These are phyloP conservation scores for Colletotrichum ledebouriae DNA, from an alignment of 2,329 filamentous ascomycete genomes.

Conservation along the genomic window DNA sequence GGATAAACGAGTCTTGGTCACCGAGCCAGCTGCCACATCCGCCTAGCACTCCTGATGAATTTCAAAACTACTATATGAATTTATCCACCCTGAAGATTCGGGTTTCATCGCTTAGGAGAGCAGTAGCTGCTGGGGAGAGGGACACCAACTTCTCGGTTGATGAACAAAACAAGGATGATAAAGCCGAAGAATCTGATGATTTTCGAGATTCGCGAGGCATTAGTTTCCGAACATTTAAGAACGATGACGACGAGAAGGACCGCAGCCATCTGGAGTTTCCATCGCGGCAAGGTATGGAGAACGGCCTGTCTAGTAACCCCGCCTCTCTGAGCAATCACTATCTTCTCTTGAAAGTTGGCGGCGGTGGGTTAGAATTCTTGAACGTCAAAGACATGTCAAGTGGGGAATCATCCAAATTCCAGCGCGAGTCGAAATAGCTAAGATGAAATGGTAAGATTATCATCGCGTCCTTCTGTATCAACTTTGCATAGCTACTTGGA, in stretches of 20 bases:
- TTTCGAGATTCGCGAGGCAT: not conserved
- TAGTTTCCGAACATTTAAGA: not conserved
- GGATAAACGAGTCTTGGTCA: constrained; percentile 11
- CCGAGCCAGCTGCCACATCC: not conserved
- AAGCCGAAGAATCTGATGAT: not conserved
- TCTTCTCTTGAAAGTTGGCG: constrained; percentile 8
- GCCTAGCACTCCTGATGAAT: not conserved
- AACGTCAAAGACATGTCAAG: not conserved
- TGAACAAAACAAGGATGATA: not conserved
- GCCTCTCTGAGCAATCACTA: constrained; percentile 17
- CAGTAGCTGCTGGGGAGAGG: not conserved
- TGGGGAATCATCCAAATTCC: no score
- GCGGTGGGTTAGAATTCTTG: not conserved
- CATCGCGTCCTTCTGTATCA: no score
- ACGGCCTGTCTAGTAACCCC: constrained; percentile 3
- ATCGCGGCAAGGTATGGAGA: not conserved
- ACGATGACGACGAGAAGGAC: not conserved
- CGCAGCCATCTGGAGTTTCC: not conserved
- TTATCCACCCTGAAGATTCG: constrained; percentile 4
- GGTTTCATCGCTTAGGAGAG: no score
- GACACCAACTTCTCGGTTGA: not conserved
- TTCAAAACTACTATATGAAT: constrained; percentile 18
- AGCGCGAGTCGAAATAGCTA: no score
- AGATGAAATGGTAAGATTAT: no score
- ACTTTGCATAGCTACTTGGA: no score